A percentile compares a stretch with the other conserved stretches of the same genome.
These are phyloP conservation scores for Dioscorea alata DNA, from an alignment of 106 monocot genomes.

Conservation along the genomic window DNA sequence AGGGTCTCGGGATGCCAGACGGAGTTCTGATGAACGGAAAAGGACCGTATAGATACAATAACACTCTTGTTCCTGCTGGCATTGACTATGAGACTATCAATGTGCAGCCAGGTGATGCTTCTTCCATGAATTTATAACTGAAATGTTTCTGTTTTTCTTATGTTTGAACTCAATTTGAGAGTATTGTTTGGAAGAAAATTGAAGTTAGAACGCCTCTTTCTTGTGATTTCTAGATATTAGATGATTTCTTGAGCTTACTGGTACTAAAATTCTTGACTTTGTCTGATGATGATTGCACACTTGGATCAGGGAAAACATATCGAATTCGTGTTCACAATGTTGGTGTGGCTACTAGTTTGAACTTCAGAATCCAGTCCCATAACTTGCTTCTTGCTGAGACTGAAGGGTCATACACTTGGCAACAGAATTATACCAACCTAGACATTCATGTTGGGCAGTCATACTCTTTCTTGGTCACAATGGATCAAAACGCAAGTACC, in stretches of 20 bases:
- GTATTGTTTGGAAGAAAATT: too few relatives aligned
- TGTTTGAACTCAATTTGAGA: too few relatives aligned
- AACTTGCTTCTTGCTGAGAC: conserved; percentile 74
- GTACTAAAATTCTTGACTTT: not conserved
- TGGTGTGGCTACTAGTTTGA: conserved; percentile 67
- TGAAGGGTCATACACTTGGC: conserved; percentile 74
- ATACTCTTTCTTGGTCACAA: conserved; percentile 75
- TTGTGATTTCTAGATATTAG: too few relatives aligned
- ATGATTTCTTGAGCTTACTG: not conserved
- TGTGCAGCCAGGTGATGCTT: conserved; percentile 67
- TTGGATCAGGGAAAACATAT: conserved; percentile 70
- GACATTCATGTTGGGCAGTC: conserved; percentile 89
- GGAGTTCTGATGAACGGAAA: conserved; percentile 87
- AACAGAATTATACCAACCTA: conserved; percentile 63
- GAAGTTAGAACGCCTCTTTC: too few relatives aligned
- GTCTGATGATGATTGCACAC: not conserved
- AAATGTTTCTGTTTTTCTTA: too few relatives aligned
- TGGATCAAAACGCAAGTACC: conserved; percentile 78
- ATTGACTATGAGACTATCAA: conserved; percentile 58
- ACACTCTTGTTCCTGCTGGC: conserved; percentile 60
- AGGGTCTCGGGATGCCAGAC: conserved; percentile 74
- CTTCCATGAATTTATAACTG: too few relatives aligned
- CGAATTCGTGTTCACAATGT: conserved; percentile 76
- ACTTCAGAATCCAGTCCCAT: conserved; percentile 79
- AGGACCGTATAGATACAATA: conserved; percentile 73